Base-by-base conservation (phyloP, 176 grass and related monocot species). In the Phragmites australis region DNA sequence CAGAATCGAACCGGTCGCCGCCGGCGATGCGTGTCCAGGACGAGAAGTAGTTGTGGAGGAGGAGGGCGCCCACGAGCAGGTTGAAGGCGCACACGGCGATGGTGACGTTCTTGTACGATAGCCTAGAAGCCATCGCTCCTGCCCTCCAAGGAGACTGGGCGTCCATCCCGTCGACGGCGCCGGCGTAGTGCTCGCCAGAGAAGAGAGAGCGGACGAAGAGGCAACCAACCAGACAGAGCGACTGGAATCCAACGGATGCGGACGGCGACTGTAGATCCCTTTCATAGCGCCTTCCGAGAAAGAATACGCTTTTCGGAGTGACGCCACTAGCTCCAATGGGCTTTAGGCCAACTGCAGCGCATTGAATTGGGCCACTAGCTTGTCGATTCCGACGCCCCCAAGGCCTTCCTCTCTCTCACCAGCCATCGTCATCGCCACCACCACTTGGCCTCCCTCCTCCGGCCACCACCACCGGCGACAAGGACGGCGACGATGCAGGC, bases 21-120 rank as follows among this genome's bases (percentile, higher is more conserved):
- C 81, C 87, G 61, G 81, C 10, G 59, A 83, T 66, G 54, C 81
- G 77, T 60, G 87, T 77, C 71, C 82, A 83, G 12, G 81, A 65
- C 27, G 77, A 83, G 81, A 79, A 82, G 81, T 87, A 78, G 72
- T 32, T 84, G 73, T 66, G 81, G 58, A 93, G 34, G 53, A 93
- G 87, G 53, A 90, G 61, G 2, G 85, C 76, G 0, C 64, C 54
- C 10, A 78, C 84, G n/a, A 93, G 52, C 45, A 87, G 77, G 50
- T 93, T 93, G 46, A 93, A 69, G 78, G 82, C 78, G 84, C 91
- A 93, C 27, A 87, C 60, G 0, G 63, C 72, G 15, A 93, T 68
- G 61, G 91, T 82, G 30, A 84, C 87, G 59, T 87, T 87, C 84
- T 60, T 90, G 78, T 90, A 93, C 1, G 84, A 93, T 0, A 93